Percentiles rank a stretch among this genome's conserved stretches.
These are phyloP conservation scores for Ascochyta koolunga DNA, from an alignment of 2,329 filamentous ascomycete genomes.

Conservation along the genomic window DNA sequence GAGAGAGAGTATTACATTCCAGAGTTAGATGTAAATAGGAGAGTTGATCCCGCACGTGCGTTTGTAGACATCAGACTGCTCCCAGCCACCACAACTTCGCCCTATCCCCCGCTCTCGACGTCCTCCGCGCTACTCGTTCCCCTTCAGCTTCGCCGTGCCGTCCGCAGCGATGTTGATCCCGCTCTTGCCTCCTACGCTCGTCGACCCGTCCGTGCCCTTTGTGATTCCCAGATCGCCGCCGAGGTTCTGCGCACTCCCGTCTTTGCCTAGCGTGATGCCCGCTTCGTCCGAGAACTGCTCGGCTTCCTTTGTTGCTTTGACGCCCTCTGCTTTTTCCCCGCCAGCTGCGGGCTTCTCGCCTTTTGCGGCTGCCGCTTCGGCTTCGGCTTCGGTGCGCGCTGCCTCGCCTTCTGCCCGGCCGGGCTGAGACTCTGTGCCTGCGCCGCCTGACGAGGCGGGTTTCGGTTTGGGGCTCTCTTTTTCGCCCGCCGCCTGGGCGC, in stretches of 20 bases:
- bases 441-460: slow-evolving; percentile 8
- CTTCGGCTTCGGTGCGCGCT: slow-evolving; percentile 13
- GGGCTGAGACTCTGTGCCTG: slow-evolving; percentile 26
- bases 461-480: neutral
- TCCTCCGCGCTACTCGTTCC: too few relatives aligned
- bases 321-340: slow-evolving; percentile 28
- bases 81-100: too few relatives aligned
- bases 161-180: slow-evolving; percentile 40
- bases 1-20: too few relatives aligned
- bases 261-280: slow-evolving; percentile 32
- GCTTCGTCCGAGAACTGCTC: slow-evolving; percentile 38
- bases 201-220: slow-evolving; percentile 39
- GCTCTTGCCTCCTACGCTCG: slow-evolving; percentile 37
- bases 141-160: slow-evolving; percentile 29
- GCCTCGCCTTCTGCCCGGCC: slow-evolving; percentile 32
- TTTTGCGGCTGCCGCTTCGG: slow-evolving; percentile 18
- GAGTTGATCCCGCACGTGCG: too few relatives aligned
- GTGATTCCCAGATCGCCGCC: slow-evolving; percentile 44
- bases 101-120: too few relatives aligned
- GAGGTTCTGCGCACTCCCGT: slow-evolving; percentile 36
- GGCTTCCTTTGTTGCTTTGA: slow-evolving; percentile 39
- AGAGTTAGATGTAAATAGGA: too few relatives aligned
- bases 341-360: slow-evolving; percentile 26
- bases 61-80: too few relatives aligned
- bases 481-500: neutral